Percentiles rank a stretch among this genome's conserved stretches.
phyloP scores from a whole-genome alignment of 202 grass and related monocot genomes.

The Panicum virgatum region DNA sequence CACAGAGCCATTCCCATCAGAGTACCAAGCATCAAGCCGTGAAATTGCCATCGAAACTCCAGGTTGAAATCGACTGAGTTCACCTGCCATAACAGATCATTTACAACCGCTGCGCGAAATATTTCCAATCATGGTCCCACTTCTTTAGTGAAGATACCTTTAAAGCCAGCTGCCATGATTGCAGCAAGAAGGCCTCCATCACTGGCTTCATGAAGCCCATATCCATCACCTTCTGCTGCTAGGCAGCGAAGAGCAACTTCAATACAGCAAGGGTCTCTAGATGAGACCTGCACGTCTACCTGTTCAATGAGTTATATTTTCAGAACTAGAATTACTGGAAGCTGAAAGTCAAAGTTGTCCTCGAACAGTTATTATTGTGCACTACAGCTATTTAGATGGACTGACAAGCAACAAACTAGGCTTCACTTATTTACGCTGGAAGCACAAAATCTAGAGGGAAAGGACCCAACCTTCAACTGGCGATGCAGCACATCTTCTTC shows the following conservation, averaged over 20 bases:
- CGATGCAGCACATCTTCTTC: conserved; percentile 81
- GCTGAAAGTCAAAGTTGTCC: background rate
- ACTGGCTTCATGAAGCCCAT: conserved; percentile 80
- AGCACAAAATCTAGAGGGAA: background rate
- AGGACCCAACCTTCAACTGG: conserved; percentile 54
- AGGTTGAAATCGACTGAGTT: conserved; percentile 91
- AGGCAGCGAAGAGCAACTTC: conserved; percentile 72
- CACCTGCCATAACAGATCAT: conserved; percentile 54
- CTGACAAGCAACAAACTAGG: background rate
- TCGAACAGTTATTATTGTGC: background rate
- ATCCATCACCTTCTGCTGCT: conserved; percentile 78
- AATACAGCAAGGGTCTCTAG: conserved; percentile 82
- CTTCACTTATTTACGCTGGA: background rate
- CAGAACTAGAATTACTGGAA: conserved; percentile 14
- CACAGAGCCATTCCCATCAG: conserved; percentile 56
- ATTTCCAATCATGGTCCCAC: conserved; percentile 1
- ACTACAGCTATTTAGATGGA: background rate
- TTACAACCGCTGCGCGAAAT: background rate
- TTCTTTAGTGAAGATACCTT: conserved; percentile 53
- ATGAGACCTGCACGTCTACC: conserved; percentile 66
- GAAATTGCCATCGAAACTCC: conserved; percentile 95
- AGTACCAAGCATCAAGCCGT: conserved; percentile 96
- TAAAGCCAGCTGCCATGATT: conserved; percentile 86
- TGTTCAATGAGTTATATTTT: conserved; percentile 37
- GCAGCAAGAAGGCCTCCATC: conserved; percentile 91